These are phyloP conservation scores for Suillus weaverae DNA, from an alignment of 768 basidiomycete species.

Conservation along the genomic window DNA sequence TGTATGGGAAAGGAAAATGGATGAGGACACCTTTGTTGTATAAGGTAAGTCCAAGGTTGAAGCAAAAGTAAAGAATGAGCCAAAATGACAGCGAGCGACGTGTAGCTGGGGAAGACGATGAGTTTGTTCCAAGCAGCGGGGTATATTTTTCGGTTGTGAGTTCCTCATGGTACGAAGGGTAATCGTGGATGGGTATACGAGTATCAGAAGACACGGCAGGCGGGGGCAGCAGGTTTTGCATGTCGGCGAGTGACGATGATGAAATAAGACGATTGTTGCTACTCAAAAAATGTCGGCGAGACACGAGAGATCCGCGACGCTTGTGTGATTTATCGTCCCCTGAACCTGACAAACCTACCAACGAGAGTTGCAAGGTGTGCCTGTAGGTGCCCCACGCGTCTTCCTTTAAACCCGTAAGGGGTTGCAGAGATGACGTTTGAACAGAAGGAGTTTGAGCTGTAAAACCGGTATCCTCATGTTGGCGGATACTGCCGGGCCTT, in stretches of 20 bases:
- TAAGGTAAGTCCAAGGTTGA: slow-evolving; percentile 90
- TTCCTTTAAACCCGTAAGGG: not conserved
- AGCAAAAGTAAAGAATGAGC: slow-evolving; percentile 81
- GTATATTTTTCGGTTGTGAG: not conserved
- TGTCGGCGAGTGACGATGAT: not conserved
- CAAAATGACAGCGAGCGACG: slow-evolving; percentile 46
- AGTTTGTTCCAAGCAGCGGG: not conserved
- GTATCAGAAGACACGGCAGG: slow-evolving; percentile 11
- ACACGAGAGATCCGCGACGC: not conserved
- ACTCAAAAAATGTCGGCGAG: not conserved
- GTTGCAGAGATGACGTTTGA: not conserved
- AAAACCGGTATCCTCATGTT: not conserved
- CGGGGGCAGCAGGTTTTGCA: not conserved
- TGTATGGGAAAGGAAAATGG: slow-evolving; percentile 94
- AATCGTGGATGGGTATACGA: slow-evolving; percentile 2
- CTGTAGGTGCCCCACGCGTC: not conserved
- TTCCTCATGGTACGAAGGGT: not conserved
- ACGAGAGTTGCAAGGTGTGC: not conserved
- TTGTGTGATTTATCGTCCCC: not conserved
- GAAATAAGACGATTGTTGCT: not conserved
- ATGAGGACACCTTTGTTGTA: slow-evolving; percentile 95
- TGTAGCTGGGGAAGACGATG: slow-evolving; percentile 11
- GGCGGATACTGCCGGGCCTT: not conserved
- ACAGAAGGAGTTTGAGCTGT: not conserved
- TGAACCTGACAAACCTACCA: not conserved